Evolutionary conservation across 495 filamentous ascomycete species (phyloP).

Genomic region (Penicillium turbatum): DNA sequence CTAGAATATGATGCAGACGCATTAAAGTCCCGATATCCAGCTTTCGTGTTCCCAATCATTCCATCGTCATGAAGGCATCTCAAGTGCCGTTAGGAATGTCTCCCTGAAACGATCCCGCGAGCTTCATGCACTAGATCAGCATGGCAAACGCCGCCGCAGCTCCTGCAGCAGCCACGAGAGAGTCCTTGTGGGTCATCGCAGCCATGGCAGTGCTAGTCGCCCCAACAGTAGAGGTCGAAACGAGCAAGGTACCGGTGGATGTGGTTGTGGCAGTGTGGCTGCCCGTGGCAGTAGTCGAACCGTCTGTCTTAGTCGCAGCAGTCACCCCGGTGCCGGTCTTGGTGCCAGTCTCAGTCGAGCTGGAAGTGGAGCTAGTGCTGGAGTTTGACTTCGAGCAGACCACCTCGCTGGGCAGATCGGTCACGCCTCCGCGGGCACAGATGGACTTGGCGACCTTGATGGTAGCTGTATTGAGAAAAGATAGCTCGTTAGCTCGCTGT

Average conservation of each 20-base stretch:
- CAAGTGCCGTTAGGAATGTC: background rate
- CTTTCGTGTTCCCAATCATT: background rate
- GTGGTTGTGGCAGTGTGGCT: constrained; percentile 13
- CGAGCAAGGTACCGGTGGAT: constrained; percentile 11
- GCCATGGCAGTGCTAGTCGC: constrained; percentile 36
- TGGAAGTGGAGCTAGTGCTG: background rate
- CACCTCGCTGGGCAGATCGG: constrained; percentile 34
- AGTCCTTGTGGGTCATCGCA: constrained; percentile 41
- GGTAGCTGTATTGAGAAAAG: constrained; percentile 32
- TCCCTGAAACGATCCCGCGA: background rate
- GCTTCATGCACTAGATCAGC: constrained; percentile 22
- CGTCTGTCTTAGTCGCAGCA: constrained; percentile 13
- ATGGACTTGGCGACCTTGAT: constrained; percentile 47
- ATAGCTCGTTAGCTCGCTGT: background rate
- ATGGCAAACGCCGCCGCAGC: constrained; percentile 32
- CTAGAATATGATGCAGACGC: background rate
- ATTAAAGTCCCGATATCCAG: background rate
- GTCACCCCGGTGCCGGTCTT: constrained; percentile 15
- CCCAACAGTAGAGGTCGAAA: constrained; percentile 15
- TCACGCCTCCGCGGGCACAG: constrained; percentile 44
- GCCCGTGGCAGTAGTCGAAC: constrained; percentile 2
- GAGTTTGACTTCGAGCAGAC: constrained; percentile 21
- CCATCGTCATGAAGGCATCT: background rate
- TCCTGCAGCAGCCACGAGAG: constrained; percentile 34
- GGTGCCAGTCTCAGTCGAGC: constrained; percentile 16